Evolutionary conservation across 164 flowering plant species (phyloP).

Genomic region (Vitis cinerea): DNA sequence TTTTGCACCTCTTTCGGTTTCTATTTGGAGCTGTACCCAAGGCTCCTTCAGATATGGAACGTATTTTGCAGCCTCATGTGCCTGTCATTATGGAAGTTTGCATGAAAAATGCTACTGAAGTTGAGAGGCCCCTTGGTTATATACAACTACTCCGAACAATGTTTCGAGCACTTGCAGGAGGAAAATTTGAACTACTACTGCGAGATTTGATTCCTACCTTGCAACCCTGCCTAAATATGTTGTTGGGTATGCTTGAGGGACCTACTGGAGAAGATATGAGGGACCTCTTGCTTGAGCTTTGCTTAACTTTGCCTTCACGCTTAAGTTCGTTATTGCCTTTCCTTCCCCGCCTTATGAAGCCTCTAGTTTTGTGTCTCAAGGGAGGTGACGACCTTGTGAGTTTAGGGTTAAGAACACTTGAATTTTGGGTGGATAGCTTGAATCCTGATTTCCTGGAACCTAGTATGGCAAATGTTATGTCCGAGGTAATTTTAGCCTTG

Average conservation of each 20-base stretch:
- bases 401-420: slow-evolving; percentile 88
- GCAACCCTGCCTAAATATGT: slow-evolving; percentile 92
- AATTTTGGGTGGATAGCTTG: slow-evolving; percentile 97
- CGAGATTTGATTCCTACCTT: slow-evolving; percentile 76
- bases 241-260: slow-evolving; percentile 93
- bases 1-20: slow-evolving; percentile 87
- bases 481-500: slow-evolving; percentile 91
- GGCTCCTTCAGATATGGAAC: slow-evolving; percentile 90
- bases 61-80: slow-evolving; percentile 93
- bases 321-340: slow-evolving; percentile 88
- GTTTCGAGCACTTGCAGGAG: slow-evolving; percentile 91
- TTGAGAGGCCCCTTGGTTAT: slow-evolving; percentile 92
- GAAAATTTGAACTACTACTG: slow-evolving; percentile 85
- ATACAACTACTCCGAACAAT: slow-evolving; percentile 90
- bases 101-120: slow-evolving; percentile 86
- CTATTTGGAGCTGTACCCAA: slow-evolving; percentile 87
- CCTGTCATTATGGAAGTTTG: slow-evolving; percentile 90
- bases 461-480: slow-evolving; percentile 94
- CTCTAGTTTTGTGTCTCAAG: slow-evolving; percentile 85
- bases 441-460: slow-evolving; percentile 99
- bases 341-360: slow-evolving; percentile 95
- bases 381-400: slow-evolving; percentile 90
- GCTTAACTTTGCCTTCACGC: slow-evolving; percentile 92
- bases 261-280: slow-evolving; percentile 93
- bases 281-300: slow-evolving; percentile 90